phyloP scores from a whole-genome alignment of 331 rosid species.

The Quercus lobata region DNA sequence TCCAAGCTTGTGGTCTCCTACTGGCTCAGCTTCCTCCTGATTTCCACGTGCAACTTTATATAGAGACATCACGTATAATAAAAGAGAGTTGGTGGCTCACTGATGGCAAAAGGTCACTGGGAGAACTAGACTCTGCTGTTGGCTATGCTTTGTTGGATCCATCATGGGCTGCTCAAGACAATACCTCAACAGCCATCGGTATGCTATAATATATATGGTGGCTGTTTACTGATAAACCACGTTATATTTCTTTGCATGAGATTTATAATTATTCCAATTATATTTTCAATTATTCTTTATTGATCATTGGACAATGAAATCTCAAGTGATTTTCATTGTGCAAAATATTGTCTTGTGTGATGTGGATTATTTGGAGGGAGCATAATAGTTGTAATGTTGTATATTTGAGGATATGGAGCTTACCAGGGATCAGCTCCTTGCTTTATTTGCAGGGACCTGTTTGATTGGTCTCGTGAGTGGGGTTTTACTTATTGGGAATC shows the following conservation, averaged over 20 bases:
- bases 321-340: neutral
- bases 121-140: constrained; percentile 91
- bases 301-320: neutral
- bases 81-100: constrained; percentile 98
- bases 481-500: too few relatives aligned
- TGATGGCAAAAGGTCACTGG: constrained; percentile 68
- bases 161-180: constrained; percentile 99
- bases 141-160: constrained; percentile 99
- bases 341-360: too few relatives aligned
- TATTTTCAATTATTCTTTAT: neutral
- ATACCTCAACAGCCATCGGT: constrained; percentile 97
- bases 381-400: too few relatives aligned
- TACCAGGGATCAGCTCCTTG: too few relatives aligned
- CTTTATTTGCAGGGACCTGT: too few relatives aligned
- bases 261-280: neutral
- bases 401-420: too few relatives aligned
- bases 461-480: too few relatives aligned
- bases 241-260: neutral
- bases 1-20: constrained; percentile 97
- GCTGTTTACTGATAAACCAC: neutral
- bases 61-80: constrained; percentile 82
- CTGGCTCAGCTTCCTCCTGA: constrained; percentile 98
- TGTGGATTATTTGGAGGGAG: too few relatives aligned
- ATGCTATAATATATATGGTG: constrained; percentile 21
- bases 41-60: constrained; percentile 81